A percentile compares a stretch with the other conserved stretches of the same genome.
phyloP scores from a whole-genome alignment of 2,329 filamentous ascomycete genomes.

The Colletotrichum filicis region DNA sequence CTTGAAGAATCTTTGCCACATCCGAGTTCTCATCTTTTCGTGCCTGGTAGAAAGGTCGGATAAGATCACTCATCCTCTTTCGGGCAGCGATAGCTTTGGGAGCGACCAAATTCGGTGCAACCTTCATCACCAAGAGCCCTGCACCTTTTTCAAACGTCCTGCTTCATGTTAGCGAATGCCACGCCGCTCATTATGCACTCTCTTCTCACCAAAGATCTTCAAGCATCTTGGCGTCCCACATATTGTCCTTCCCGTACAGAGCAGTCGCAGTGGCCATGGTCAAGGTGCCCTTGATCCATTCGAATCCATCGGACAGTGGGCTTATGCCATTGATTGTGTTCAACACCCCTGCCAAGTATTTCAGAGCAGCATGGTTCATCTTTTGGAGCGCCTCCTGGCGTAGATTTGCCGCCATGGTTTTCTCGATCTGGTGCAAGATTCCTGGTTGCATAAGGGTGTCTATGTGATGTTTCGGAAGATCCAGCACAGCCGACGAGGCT shows the following conservation, averaged over 20 bases:
- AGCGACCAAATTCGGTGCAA: constrained; percentile 40
- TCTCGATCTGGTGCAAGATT: constrained; percentile 48
- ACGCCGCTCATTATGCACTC: not conserved
- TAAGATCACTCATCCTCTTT: constrained; percentile 36
- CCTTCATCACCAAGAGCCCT: constrained; percentile 41
- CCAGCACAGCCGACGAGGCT: constrained; percentile 49
- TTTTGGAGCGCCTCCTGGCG: constrained; percentile 44
- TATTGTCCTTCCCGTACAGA: constrained; percentile 56
- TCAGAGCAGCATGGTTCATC: constrained; percentile 49
- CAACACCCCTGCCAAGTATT: constrained; percentile 44
- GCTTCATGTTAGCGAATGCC: not conserved
- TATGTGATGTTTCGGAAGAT: constrained; percentile 43
- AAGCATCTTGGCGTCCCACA: constrained; percentile 31
- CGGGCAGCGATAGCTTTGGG: constrained; percentile 40
- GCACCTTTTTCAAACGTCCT: constrained; percentile 42
- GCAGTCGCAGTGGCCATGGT: constrained; percentile 50
- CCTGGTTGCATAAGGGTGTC: constrained; percentile 37
- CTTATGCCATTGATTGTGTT: constrained; percentile 37
- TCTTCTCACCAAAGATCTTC: constrained; percentile 50
- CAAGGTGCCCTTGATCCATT: constrained; percentile 51
- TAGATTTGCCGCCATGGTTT: constrained; percentile 47
- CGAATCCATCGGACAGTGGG: constrained; percentile 45
- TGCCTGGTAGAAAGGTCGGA: constrained; percentile 45
- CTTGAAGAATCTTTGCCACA: constrained; percentile 43
- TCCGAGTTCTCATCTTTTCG: constrained; percentile 39